These are phyloP conservation scores for Diaporthe citrichinensis DNA, from an alignment of 2,329 filamentous ascomycete genomes.

Conservation along the genomic window DNA sequence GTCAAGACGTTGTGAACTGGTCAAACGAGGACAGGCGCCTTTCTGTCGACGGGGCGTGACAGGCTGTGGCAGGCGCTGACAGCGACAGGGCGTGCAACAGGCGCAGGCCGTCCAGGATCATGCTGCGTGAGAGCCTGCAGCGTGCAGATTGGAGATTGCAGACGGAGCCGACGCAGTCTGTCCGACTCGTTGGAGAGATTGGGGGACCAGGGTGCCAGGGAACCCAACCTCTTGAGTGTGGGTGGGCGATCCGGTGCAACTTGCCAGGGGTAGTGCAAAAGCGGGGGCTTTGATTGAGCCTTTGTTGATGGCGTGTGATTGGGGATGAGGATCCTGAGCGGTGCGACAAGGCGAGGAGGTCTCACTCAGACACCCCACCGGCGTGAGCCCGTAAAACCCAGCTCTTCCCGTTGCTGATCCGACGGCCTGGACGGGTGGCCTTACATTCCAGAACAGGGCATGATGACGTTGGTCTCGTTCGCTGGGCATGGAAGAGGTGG, in stretches of 20 bases:
- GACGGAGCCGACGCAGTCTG: slow-evolving; percentile 38
- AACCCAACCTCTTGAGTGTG: slow-evolving; percentile 27
- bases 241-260: slow-evolving; percentile 41
- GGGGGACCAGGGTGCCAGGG: slow-evolving; percentile 13
- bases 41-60: slow-evolving; percentile 12
- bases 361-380: slow-evolving; percentile 33
- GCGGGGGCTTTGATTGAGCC: slow-evolving; percentile 33
- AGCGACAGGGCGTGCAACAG: slow-evolving; percentile 36
- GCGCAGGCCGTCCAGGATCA: slow-evolving; percentile 34
- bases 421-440: slow-evolving; percentile 26
- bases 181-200: slow-evolving; percentile 32
- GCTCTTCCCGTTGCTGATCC: slow-evolving; percentile 25
- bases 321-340: slow-evolving; percentile 35
- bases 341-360: slow-evolving; percentile 36
- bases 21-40: slow-evolving; percentile 30
- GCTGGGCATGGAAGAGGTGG: no score
- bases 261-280: slow-evolving; percentile 36
- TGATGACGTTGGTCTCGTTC: slow-evolving; percentile 23
- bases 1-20: slow-evolving; percentile 33
- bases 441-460: slow-evolving; percentile 31
- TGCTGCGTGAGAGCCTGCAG: slow-evolving; percentile 25
- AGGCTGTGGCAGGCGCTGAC: slow-evolving; percentile 37
- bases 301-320: slow-evolving; percentile 37
- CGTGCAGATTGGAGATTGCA: slow-evolving; percentile 41
- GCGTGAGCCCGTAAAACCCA: slow-evolving; percentile 29